These are phyloP conservation scores for Marchantia paleacea DNA, from an alignment of 225 moss, liverwort and hornwort genomes.

Conservation along the genomic window DNA sequence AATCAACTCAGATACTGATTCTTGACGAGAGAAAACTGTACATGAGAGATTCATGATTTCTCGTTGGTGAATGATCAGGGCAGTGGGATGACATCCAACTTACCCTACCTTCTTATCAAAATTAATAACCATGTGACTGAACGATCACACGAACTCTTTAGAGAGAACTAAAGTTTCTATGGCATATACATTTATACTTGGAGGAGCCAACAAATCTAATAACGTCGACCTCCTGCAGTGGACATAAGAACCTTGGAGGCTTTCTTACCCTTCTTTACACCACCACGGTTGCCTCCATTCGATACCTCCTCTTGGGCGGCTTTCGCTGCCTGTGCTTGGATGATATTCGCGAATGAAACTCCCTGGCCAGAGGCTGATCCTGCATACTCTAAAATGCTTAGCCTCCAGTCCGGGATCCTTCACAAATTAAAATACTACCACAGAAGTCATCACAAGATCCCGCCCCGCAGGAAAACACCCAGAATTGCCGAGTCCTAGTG, in stretches of 20 bases:
- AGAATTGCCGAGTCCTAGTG: too few relatives aligned
- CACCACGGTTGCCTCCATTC: conserved; percentile 38
- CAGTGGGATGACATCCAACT: not conserved
- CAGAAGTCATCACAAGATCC: too few relatives aligned
- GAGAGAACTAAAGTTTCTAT: not conserved
- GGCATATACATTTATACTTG: not conserved
- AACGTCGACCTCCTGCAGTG: conserved; percentile 88
- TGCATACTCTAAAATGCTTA: not conserved
- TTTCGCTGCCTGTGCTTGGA: conserved; percentile 64
- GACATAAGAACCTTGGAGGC: conserved; percentile 83
- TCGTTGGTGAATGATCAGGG: not conserved
- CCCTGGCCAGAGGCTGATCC: conserved; percentile 41
- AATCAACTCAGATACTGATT: not conserved
- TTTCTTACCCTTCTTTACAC: conserved; percentile 75
- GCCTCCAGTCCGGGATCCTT: not conserved
- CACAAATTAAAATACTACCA: too few relatives aligned
- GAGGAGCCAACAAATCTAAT: conserved; percentile 37
- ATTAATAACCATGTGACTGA: not conserved
- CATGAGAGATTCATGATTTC: not conserved
- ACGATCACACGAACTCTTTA: not conserved
- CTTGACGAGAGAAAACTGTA: conserved; percentile 3
- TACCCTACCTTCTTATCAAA: not conserved
- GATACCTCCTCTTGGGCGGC: conserved; percentile 47
- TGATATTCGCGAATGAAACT: conserved; percentile 85
- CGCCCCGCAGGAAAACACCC: too few relatives aligned